These are phyloP conservation scores for Puccinia triticina DNA, from an alignment of 1,284 basidiomycete genomes.

Conservation along the genomic window DNA sequence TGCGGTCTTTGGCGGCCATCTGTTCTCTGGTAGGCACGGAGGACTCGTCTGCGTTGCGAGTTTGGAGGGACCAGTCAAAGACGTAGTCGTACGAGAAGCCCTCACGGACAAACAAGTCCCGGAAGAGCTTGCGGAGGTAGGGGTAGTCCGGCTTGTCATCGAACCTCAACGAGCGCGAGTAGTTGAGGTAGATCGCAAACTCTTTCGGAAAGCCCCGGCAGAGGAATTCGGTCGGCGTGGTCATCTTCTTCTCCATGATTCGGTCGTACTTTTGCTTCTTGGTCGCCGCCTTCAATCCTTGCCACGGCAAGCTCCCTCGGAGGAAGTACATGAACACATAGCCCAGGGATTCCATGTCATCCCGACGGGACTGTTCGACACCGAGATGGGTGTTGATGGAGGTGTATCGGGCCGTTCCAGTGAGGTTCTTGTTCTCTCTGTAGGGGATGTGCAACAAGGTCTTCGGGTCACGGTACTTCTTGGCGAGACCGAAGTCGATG, in stretches of 20 bases:
- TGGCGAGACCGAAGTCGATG: slow-evolving; percentile 98
- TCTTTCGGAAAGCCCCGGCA: slow-evolving; percentile 29
- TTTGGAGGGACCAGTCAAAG: slow-evolving; percentile 48
- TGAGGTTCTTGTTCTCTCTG: slow-evolving; percentile 99
- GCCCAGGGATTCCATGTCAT: slow-evolving; percentile 93
- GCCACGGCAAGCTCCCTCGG: slow-evolving; percentile 34
- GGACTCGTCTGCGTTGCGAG: not conserved
- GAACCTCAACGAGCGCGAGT: slow-evolving; percentile 49
- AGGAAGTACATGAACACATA: slow-evolving; percentile 67
- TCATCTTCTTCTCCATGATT: slow-evolving; percentile 26
- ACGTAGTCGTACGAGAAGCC: slow-evolving; percentile 48
- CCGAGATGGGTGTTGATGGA: slow-evolving; percentile 99
- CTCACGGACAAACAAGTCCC: slow-evolving; percentile 39
- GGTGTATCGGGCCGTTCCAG: slow-evolving; percentile 97
- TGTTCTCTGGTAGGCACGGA: slow-evolving; percentile 4
- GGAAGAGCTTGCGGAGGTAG: slow-evolving; percentile 50
- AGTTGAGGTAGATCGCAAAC: slow-evolving; percentile 47
- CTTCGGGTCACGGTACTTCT: slow-evolving; percentile 99
- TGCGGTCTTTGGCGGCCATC: not conserved
- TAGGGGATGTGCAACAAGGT: slow-evolving; percentile 99
- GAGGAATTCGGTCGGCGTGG: slow-evolving; percentile 16
- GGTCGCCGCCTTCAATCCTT: slow-evolving; percentile 23
- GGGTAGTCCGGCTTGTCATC: slow-evolving; percentile 51
- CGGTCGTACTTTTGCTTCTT: slow-evolving; percentile 28
- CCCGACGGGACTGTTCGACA: slow-evolving; percentile 92